Conservation (phyloP, 2,329 filamentous ascomycete genomes). For the Balansia obtecta region DNA sequence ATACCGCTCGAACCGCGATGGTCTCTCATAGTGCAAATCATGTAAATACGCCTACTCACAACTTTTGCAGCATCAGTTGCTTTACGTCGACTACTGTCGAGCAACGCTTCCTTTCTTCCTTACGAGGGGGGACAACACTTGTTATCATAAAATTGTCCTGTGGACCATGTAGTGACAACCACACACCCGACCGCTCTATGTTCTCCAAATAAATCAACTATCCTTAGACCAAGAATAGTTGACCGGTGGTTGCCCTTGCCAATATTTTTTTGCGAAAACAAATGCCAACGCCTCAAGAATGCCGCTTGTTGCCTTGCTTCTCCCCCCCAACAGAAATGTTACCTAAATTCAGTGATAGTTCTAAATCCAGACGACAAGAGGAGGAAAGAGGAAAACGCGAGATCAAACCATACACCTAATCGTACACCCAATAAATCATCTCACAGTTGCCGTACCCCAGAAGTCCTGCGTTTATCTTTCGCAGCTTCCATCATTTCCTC, state of each 20-base stretch:
- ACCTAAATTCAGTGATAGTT: no score
- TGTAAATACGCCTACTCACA: neutral
- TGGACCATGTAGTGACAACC: neutral
- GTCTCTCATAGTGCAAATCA: neutral
- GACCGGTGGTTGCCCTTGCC: conserved; percentile 5
- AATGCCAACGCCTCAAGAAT: conserved; percentile 7
- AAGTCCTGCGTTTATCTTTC: conserved; percentile 10
- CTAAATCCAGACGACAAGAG: neutral
- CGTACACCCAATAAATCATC: conserved; percentile 8
- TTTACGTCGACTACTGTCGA: neutral
- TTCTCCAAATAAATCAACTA: neutral
- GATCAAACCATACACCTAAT: neutral
- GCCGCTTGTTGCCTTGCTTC: conserved; percentile 1
- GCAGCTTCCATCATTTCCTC: conserved; percentile 28
- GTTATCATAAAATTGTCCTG: neutral
- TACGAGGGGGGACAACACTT: neutral
- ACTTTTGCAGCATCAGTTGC: neutral
- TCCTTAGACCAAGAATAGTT: neutral
- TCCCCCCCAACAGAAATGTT: no score
- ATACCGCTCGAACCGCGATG: neutral
- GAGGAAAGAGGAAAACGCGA: neutral
- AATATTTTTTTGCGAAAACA: conserved; percentile 6
- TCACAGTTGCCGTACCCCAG: conserved; percentile 9
- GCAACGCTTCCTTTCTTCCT: neutral
- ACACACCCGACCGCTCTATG: neutral